Percentiles rank a stretch among this genome's conserved stretches.
Conservation (phyloP, 768 basidiomycete species). For the Crepidotus variabilis region DNA sequence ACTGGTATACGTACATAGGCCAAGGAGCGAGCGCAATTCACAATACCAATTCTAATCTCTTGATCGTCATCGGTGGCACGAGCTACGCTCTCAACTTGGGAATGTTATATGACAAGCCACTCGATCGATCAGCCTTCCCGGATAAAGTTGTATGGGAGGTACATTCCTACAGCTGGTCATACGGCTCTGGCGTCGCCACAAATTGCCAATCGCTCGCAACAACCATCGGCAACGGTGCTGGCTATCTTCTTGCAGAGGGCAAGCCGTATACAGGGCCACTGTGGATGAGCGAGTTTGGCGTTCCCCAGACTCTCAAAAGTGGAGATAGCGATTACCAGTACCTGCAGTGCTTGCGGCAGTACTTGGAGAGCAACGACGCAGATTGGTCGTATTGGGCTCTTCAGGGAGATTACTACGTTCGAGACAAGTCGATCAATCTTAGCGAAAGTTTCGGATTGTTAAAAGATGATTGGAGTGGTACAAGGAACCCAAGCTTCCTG, state of each 20-base stretch:
- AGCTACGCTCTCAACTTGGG: conserved; percentile 10
- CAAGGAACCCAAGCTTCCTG: conserved; percentile 11
- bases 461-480: conserved; percentile 14
- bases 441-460: conserved; percentile 15
- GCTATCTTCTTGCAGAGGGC: conserved; percentile 10
- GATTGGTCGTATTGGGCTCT: conserved; percentile 18
- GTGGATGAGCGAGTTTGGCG: conserved; percentile 15
- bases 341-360: conserved; percentile 10
- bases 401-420: conserved; percentile 15
- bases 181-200: neutral
- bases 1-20: conserved; percentile 14
- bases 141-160: conserved; percentile 13
- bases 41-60: conserved; percentile 9
- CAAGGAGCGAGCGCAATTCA: conserved; percentile 12
- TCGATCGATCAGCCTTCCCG: conserved; percentile 5
- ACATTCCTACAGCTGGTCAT: conserved; percentile 11
- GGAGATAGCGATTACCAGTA: conserved; percentile 8
- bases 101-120: conserved; percentile 7
- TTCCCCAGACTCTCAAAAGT: conserved; percentile 6
- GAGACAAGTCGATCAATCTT: conserved; percentile 11
- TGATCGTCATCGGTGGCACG: conserved; percentile 14
- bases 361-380: conserved; percentile 17
- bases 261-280: conserved; percentile 14
- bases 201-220: conserved; percentile 10
- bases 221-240: conserved; percentile 11